These are phyloP conservation scores for Euryodendron excelsum DNA, from an alignment of 148 eudicot genomes.

Conservation along the genomic window DNA sequence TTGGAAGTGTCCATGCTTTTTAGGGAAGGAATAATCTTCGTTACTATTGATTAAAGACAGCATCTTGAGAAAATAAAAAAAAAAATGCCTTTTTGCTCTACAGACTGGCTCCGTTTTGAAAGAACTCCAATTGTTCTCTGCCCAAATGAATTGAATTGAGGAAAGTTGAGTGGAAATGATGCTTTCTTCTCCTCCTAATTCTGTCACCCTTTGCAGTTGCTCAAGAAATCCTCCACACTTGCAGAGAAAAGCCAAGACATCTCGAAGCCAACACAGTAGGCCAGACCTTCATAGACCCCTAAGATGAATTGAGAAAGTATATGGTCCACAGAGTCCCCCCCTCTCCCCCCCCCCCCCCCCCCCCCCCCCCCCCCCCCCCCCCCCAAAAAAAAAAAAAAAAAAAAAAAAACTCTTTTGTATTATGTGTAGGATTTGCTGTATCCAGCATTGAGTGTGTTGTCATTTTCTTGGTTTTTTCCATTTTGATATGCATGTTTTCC, in stretches of 20 bases:
- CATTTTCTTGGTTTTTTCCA: neutral
- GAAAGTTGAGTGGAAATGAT: neutral
- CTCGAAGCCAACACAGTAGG: neutral
- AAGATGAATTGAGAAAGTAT: neutral
- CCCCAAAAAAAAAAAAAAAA: neutral
- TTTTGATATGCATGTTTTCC: conserved; percentile 1
- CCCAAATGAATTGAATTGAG: neutral
- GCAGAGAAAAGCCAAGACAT: neutral
- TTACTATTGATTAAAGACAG: neutral
- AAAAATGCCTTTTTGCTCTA: neutral
- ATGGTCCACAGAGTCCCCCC: neutral
- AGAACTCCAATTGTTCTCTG: neutral
- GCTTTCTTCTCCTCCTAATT: neutral
- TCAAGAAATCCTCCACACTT: neutral
- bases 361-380: neutral
- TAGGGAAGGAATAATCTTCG: conserved; percentile 9
- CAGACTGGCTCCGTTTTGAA: neutral
- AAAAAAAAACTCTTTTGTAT: neutral
- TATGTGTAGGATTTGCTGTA: neutral
- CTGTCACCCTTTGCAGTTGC: neutral
- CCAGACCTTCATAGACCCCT: neutral
- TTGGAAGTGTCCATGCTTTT: no score
- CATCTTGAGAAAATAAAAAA: neutral
- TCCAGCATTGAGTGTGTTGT: neutral
- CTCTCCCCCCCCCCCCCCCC: neutral